Percentiles rank a stretch among this genome's conserved stretches.
Conservation (phyloP, 2,329 filamentous ascomycete species). For the Pseudogymnoascus sp. region DNA sequence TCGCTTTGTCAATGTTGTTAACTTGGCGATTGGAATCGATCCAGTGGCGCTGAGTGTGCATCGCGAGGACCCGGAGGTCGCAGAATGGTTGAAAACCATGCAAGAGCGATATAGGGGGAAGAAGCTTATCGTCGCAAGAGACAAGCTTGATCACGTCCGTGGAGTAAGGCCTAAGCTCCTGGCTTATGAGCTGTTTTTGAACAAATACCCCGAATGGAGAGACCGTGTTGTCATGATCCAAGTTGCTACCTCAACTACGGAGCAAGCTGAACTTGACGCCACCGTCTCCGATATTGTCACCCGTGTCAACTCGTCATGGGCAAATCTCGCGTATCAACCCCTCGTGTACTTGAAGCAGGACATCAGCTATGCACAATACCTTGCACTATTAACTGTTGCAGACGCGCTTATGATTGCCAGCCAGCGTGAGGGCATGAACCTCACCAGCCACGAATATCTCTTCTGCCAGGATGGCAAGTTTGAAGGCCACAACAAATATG, state of each 20-base stretch:
- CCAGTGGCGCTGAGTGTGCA: conserved; percentile 64
- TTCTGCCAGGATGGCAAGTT: conserved; percentile 81
- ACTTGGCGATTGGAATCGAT: conserved; percentile 84
- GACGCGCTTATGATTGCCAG: conserved; percentile 92
- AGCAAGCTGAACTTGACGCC: conserved; percentile 78
- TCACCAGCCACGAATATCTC: conserved; percentile 90
- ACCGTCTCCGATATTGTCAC: conserved; percentile 91
- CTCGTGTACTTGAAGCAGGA: conserved; percentile 93
- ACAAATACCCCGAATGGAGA: conserved; percentile 84
- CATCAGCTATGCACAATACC: conserved; percentile 83
- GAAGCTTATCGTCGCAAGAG: conserved; percentile 81
- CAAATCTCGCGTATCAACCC: conserved; percentile 84
- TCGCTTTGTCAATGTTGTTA: conserved; percentile 82
- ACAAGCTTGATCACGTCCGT: conserved; percentile 88
- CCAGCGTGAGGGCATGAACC: conserved; percentile 93
- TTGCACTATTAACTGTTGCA: conserved; percentile 82
- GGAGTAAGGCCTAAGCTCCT: conserved; percentile 90
- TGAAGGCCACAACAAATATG: conserved; percentile 65
- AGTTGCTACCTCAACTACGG: conserved; percentile 82
- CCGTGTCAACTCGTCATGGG: conserved; percentile 84
- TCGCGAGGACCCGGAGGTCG: conserved; percentile 63
- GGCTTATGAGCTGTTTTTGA: conserved; percentile 83
- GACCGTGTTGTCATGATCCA: conserved; percentile 87
- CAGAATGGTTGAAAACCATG: conserved; percentile 71
- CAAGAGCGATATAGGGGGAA: conserved; percentile 80